These are phyloP conservation scores for Neofusicoccum laricinum DNA, from an alignment of 2,329 filamentous ascomycete genomes.

Conservation along the genomic window DNA sequence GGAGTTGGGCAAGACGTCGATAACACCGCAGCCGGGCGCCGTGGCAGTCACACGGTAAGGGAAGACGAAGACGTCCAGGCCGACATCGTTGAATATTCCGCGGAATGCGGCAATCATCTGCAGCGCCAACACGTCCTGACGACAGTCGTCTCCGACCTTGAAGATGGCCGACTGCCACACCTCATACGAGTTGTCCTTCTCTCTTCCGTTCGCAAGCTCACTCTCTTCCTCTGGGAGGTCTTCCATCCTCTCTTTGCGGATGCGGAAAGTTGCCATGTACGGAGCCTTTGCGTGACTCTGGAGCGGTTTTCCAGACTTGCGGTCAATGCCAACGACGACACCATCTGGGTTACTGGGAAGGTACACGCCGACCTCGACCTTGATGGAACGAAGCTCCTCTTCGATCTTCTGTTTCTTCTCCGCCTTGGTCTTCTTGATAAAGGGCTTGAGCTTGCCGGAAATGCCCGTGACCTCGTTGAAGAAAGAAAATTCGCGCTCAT, in stretches of 20 bases:
- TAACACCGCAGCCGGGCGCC: conserved; percentile 94
- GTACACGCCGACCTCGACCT: conserved; percentile 96
- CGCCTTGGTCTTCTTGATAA: conserved; percentile 86
- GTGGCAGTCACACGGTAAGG: conserved; percentile 97
- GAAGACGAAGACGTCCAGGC: conserved; percentile 94
- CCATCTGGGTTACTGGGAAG: conserved; percentile 96
- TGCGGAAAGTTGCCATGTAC: conserved; percentile 98
- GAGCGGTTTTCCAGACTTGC: conserved; percentile 94
- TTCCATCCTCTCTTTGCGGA: conserved; percentile 70
- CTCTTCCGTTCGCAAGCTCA: conserved; percentile 27
- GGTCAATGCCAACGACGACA: conserved; percentile 94
- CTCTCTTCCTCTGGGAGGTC: conserved; percentile 46
- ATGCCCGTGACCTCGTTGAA: conserved; percentile 95
- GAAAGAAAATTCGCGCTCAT: conserved; percentile 94
- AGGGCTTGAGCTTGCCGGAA: conserved; percentile 91
- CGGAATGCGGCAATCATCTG: conserved; percentile 98
- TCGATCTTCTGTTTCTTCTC: conserved; percentile 99
- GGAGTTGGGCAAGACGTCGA: conserved; percentile 95
- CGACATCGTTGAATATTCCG: conserved; percentile 92
- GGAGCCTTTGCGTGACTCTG: conserved; percentile 98
- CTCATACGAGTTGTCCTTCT: conserved; percentile 64
- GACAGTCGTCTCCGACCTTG: conserved; percentile 98
- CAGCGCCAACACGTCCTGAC: conserved; percentile 91
- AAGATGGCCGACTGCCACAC: conserved; percentile 99
- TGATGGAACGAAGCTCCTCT: conserved; percentile 94